Conservation (phyloP, 495 filamentous ascomycete species). For the Penicillium tannophilum region DNA sequence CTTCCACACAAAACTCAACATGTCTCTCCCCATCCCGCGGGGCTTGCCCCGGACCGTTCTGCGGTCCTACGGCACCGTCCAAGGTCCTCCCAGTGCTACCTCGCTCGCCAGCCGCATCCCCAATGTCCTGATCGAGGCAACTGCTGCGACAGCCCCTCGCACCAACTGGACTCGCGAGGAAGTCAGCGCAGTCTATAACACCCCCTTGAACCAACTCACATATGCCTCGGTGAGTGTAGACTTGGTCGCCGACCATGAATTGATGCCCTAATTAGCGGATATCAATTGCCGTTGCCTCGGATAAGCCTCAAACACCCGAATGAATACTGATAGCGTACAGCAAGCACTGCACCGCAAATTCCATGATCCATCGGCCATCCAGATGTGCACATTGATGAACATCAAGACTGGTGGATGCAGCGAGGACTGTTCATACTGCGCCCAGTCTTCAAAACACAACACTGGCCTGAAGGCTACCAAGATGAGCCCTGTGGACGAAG, state of each 20-base stretch:
- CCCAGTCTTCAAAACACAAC: conserved; percentile 77
- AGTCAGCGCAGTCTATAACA: conserved; percentile 73
- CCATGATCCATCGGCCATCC: conserved; percentile 75
- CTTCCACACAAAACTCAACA: conserved; percentile 14
- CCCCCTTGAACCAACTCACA: conserved; percentile 73
- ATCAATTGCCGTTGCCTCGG: background rate
- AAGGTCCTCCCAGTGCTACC: conserved; percentile 36
- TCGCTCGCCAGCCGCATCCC: conserved; percentile 40
- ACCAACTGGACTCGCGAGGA: conserved; percentile 79
- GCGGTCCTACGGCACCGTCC: conserved; percentile 48
- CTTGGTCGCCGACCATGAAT: background rate
- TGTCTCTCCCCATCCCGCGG: conserved; percentile 35
- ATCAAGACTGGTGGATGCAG: conserved; percentile 92
- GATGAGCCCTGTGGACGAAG: conserved; percentile 73
- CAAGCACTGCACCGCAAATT: conserved; percentile 75
- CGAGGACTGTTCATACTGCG: conserved; percentile 89
- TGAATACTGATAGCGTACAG: conserved; percentile 37
- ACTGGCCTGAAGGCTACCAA: conserved; percentile 79
- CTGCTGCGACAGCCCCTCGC: conserved; percentile 57
- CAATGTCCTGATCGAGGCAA: conserved; percentile 51
- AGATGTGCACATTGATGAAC: conserved; percentile 91
- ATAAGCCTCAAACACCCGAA: conserved; percentile 4
- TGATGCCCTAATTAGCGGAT: background rate
- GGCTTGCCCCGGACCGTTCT: conserved; percentile 33
- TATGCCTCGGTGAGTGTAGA: conserved; percentile 64